A percentile compares a stretch with the other conserved stretches of the same genome.
Evolutionary conservation across 2,329 filamentous ascomycete species (phyloP).

Genomic region (Colletotrichum sp.): DNA sequence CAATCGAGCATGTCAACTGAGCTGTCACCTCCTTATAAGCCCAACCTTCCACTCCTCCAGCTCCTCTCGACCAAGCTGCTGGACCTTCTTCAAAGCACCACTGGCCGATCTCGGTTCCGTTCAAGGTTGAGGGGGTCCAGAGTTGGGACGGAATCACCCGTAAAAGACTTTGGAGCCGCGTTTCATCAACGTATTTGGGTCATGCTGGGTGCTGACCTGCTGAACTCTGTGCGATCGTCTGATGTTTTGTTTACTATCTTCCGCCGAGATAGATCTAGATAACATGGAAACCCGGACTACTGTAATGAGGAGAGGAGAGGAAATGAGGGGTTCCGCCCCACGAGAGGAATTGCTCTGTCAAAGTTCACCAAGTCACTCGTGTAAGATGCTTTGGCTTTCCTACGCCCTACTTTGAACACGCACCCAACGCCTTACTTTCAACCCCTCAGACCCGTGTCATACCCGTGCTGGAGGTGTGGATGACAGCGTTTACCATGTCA

Average conservation of each 20-base stretch:
- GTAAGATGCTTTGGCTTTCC: background rate
- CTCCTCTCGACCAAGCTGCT: background rate
- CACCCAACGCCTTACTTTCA: background rate
- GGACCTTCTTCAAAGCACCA: background rate
- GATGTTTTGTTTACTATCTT: background rate
- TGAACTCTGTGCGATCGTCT: background rate
- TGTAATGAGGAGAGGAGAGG: background rate
- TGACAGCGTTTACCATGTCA: slow-evolving; percentile 30
- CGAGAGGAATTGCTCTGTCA: background rate
- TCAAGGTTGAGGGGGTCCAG: background rate
- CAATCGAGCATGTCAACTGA: too few relatives aligned
- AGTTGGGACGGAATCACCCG: background rate
- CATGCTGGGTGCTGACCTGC: background rate
- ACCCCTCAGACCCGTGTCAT: too few relatives aligned
- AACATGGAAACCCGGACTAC: background rate
- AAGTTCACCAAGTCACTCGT: background rate
- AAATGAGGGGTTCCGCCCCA: background rate
- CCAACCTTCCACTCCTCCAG: background rate
- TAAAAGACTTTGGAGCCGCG: background rate
- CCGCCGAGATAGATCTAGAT: background rate
- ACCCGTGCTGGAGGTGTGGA: background rate
- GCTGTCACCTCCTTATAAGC: background rate
- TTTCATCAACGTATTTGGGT: background rate
- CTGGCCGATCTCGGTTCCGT: background rate
- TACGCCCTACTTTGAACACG: background rate